Percentiles rank a stretch among this genome's conserved stretches.
These are phyloP conservation scores for Syncephalastrum sp. DNA, from an alignment of 371 early-diverging fungal genomes.

Conservation along the genomic window DNA sequence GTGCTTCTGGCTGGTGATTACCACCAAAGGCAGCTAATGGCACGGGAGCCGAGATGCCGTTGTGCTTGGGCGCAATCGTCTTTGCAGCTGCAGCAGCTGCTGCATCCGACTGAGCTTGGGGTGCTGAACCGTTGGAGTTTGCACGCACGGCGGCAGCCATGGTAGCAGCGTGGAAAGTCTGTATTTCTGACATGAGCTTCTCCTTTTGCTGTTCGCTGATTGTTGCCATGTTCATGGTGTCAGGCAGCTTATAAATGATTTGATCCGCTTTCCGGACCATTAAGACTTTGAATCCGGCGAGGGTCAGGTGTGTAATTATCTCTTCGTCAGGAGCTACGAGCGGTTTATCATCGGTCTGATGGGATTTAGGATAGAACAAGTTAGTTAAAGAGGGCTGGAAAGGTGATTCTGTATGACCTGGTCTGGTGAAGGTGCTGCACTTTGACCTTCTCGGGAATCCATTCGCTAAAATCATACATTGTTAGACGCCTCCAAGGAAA, in stretches of 20 bases:
- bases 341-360: too few species aligned
- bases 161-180: slow-evolving; percentile 52
- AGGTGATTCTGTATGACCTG: too few species aligned
- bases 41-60: slow-evolving; percentile 26
- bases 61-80: slow-evolving; percentile 32
- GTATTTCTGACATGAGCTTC: slow-evolving; percentile 50
- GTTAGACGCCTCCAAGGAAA: too few species aligned
- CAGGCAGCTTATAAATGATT: slow-evolving; percentile 62
- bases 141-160: slow-evolving; percentile 42
- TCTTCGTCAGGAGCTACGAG: slow-evolving; percentile 35
- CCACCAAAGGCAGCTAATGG: slow-evolving; percentile 11
- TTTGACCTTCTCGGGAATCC: too few species aligned
- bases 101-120: slow-evolving; percentile 19
- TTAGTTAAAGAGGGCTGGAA: too few species aligned
- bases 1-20: slow-evolving; percentile 28
- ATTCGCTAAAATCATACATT: too few species aligned
- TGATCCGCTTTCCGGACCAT: slow-evolving; percentile 62
- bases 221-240: slow-evolving; percentile 56
- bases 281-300: slow-evolving; percentile 60
- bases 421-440: too few species aligned
- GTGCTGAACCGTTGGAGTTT: slow-evolving; percentile 15
- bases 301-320: slow-evolving; percentile 52
- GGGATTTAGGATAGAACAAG: too few species aligned
- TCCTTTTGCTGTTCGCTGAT: slow-evolving; percentile 52
- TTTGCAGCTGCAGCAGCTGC: slow-evolving; percentile 19